A percentile compares a stretch with the other conserved stretches of the same genome.
These are phyloP conservation scores for Lachnellula subtilissima DNA, from an alignment of 2,329 filamentous ascomycete genomes.

Conservation along the genomic window DNA sequence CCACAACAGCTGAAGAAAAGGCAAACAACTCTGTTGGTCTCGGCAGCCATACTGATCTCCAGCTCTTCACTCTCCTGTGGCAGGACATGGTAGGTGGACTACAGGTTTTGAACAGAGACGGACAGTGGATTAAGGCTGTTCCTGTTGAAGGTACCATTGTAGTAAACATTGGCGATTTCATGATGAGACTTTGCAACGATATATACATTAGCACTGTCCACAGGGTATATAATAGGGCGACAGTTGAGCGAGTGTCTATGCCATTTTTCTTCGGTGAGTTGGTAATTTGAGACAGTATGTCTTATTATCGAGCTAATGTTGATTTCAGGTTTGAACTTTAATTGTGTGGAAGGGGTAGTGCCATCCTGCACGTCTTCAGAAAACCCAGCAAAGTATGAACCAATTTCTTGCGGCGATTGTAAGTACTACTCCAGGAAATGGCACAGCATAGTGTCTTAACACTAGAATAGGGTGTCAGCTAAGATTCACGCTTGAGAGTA, in stretches of 20 bases:
- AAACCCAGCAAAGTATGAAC: conserved; percentile 46
- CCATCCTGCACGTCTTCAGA: conserved; percentile 42
- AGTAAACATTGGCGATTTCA: conserved; percentile 49
- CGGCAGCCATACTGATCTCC: conserved; percentile 44
- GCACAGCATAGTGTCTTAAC: conserved; percentile 1
- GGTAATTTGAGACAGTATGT: not conserved
- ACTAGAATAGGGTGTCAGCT: conserved; percentile 27
- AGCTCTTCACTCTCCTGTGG: conserved; percentile 47
- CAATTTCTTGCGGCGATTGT: conserved; percentile 47
- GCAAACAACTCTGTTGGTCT: conserved; percentile 35
- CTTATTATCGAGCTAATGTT: not conserved
- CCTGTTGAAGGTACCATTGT: conserved; percentile 45
- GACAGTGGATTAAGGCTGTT: conserved; percentile 40
- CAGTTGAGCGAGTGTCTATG: conserved; percentile 45
- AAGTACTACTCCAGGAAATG: conserved; percentile 12
- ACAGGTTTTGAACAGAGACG: conserved; percentile 39
- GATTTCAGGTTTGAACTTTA: conserved; percentile 42
- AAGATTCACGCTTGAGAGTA: conserved; percentile 27
- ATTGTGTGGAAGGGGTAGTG: conserved; percentile 45
- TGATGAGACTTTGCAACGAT: conserved; percentile 48
- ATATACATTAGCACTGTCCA: conserved; percentile 48
- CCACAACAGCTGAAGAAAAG: conserved; percentile 31
- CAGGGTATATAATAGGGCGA: conserved; percentile 42
- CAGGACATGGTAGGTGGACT: conserved; percentile 41
- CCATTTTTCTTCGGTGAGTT: conserved; percentile 50